Evolutionary conservation across 208 protist genomes (phyloP).

Genomic region (Leishmania tropica): DNA sequence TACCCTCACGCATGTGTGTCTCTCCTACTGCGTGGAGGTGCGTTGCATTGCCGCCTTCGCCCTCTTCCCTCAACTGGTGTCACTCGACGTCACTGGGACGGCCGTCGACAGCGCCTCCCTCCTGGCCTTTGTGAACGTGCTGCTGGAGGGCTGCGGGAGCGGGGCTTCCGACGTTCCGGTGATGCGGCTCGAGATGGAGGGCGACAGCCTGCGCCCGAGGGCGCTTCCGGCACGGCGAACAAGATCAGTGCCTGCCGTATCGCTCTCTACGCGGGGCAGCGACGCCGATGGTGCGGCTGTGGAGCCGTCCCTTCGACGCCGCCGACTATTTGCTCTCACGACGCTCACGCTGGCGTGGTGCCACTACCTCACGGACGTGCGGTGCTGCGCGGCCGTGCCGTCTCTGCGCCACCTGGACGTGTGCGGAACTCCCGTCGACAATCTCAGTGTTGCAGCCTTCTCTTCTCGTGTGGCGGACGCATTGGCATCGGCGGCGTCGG

Average conservation of each 20-base stretch:
- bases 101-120: constrained; percentile 39
- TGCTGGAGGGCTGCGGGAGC: constrained; percentile 17
- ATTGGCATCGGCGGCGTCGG: neutral
- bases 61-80: constrained; percentile 10
- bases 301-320: neutral
- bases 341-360: constrained; percentile 29
- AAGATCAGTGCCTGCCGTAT: neutral
- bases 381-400: constrained; percentile 25
- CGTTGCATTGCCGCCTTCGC: constrained; percentile 32
- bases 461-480: neutral
- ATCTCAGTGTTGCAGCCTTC: constrained; percentile 15
- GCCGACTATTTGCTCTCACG: constrained; percentile 22
- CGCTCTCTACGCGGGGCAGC: neutral
- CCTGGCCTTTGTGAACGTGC: constrained; percentile 26
- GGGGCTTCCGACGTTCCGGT: neutral
- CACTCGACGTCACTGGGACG: constrained; percentile 31
- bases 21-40: constrained; percentile 32
- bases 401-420: constrained; percentile 27
- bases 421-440: constrained; percentile 11
- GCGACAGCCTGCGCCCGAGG: neutral
- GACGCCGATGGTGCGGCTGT: neutral
- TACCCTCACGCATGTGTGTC: constrained; percentile 17
- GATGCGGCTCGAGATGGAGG: constrained; percentile 6
- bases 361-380: constrained; percentile 32
- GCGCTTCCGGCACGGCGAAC: neutral